Conservation (phyloP, 2,329 filamentous ascomycete genomes). For the Penicillium hordei region DNA sequence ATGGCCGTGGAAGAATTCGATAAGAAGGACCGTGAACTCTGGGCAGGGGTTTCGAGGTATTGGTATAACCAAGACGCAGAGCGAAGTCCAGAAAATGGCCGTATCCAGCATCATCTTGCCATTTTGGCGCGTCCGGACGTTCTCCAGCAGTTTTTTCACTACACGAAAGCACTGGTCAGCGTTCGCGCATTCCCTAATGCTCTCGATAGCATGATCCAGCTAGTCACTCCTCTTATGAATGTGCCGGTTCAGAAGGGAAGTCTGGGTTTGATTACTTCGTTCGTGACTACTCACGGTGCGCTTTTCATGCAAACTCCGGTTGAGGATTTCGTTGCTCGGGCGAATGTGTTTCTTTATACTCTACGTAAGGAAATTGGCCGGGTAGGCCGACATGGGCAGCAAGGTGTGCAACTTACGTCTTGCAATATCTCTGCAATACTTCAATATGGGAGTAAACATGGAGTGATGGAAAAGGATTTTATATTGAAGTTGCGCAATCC, state of each 20-base stretch:
- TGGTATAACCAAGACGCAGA: conserved; percentile 88
- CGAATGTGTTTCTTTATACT: conserved; percentile 44
- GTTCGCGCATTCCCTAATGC: conserved; percentile 57
- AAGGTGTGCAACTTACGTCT: conserved; percentile 56
- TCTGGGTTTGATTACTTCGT: conserved; percentile 49
- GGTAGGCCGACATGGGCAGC: conserved; percentile 51
- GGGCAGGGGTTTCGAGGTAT: conserved; percentile 74
- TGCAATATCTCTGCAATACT: conserved; percentile 57
- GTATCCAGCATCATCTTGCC: conserved; percentile 85
- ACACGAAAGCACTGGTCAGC: conserved; percentile 58
- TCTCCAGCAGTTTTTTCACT: conserved; percentile 60
- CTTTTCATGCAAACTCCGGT: conserved; percentile 43
- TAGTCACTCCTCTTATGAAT: conserved; percentile 53
- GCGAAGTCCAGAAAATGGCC: conserved; percentile 69
- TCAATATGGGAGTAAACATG: conserved; percentile 51
- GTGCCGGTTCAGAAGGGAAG: conserved; percentile 33
- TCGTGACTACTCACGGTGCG: conserved; percentile 56
- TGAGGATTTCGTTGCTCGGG: conserved; percentile 42
- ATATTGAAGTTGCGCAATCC: conserved; percentile 17
- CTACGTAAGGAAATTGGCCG: conserved; percentile 51
- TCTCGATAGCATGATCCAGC: conserved; percentile 55
- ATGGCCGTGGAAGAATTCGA: conserved; percentile 92
- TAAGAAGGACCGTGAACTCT: conserved; percentile 70
- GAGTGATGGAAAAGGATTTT: conserved; percentile 31
- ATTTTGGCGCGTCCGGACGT: conserved; percentile 60